Evolutionary conservation across 179 eudicot species (phyloP).

Genomic region (Gypsophila paniculata): DNA sequence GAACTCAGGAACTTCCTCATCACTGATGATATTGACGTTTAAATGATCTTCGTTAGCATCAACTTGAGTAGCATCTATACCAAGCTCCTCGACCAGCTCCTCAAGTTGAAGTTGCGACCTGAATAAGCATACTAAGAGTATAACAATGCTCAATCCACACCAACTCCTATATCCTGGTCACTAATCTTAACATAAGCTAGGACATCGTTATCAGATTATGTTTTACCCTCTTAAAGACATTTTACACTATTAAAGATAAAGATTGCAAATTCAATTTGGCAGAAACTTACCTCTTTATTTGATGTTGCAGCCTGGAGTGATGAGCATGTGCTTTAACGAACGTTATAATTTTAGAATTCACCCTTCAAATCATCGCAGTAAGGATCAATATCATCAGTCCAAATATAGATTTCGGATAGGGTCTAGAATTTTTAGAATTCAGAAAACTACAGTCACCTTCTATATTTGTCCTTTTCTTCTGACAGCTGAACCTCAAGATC

Average conservation of each 20-base stretch:
- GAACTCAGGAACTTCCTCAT: constrained; percentile 40
- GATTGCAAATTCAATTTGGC: background rate
- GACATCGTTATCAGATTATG: background rate
- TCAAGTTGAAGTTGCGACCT: constrained; percentile 71
- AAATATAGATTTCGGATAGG: background rate
- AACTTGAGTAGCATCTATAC: constrained; percentile 39
- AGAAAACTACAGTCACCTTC: constrained; percentile 39
- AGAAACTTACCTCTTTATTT: constrained; percentile 60
- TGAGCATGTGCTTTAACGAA: constrained; percentile 55
- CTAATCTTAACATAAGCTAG: background rate
- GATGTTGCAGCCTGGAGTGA: constrained; percentile 61
- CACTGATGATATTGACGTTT: constrained; percentile 43
- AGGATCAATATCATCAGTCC: background rate
- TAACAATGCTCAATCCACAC: background rate
- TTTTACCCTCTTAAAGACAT: background rate
- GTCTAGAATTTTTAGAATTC: background rate
- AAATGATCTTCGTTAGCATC: constrained; percentile 47
- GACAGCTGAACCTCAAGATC: constrained; percentile 70
- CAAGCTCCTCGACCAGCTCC: constrained; percentile 61
- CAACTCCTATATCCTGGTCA: background rate
- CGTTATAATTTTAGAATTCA: constrained; percentile 59
- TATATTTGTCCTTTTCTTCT: constrained; percentile 60
- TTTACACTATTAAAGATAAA: background rate
- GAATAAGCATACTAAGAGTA: constrained; percentile 17
- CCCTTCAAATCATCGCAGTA: constrained; percentile 39